These are phyloP conservation scores for Chalciporus pseudorubinellus DNA, from an alignment of 768 basidiomycete species.

Conservation along the genomic window DNA sequence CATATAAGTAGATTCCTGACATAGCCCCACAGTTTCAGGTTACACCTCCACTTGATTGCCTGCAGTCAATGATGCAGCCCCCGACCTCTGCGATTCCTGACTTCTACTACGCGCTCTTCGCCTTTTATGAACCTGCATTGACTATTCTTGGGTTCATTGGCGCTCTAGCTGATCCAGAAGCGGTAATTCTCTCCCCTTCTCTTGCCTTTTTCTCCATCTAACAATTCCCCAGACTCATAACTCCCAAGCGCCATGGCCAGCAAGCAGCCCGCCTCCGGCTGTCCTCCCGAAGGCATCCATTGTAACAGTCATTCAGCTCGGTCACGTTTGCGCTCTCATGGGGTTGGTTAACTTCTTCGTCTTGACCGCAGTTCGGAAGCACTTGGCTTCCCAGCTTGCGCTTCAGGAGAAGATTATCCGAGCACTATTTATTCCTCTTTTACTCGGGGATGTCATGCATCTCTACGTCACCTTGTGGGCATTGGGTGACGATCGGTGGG, in stretches of 20 bases:
- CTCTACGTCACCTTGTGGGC: constrained; percentile 71
- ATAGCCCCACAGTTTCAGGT: background rate
- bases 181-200: constrained; percentile 38
- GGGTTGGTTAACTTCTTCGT: constrained; percentile 70
- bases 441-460: constrained; percentile 68
- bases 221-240: constrained; percentile 56
- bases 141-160: constrained; percentile 66
- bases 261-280: constrained; percentile 43
- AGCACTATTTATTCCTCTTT: constrained; percentile 63
- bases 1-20: too few relatives aligned
- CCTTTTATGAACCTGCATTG: constrained; percentile 69
- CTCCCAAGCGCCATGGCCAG: constrained; percentile 72
- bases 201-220: background rate
- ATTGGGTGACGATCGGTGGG: constrained; percentile 67
- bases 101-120: constrained; percentile 73
- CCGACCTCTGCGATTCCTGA: constrained; percentile 64
- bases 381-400: constrained; percentile 55
- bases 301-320: constrained; percentile 72
- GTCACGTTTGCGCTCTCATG: constrained; percentile 72
- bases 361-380: constrained; percentile 56
- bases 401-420: constrained; percentile 71
- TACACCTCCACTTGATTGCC: background rate
- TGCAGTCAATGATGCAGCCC: constrained; percentile 34
- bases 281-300: constrained; percentile 57
- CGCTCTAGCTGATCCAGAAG: constrained; percentile 59